Base-by-base conservation (phyloP, 352 stramenopile species). In the Phytophthora cactorum region DNA sequence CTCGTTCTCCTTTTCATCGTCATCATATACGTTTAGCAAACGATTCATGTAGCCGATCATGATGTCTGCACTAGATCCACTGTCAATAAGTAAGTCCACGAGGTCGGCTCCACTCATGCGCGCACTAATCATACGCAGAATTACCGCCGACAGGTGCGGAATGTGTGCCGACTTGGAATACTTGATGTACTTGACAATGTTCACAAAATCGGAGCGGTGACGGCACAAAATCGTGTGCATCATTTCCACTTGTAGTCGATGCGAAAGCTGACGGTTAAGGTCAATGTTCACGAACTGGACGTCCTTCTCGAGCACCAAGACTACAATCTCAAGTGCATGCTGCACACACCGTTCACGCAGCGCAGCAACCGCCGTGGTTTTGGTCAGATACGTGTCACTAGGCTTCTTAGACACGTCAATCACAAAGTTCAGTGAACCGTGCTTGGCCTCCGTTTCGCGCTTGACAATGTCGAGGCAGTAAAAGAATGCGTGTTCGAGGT, bases 161-260 rank as follows among this genome's bases (percentile, higher is more conserved):
- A 96, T 93, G 46, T 89, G 81, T 17, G 75, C 60, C 8, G 80
- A 84, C 72, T 93, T 92, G 14, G 81, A 88, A 70, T 92, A 96
- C 67, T 91, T 89, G 57, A 96, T 84, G 70, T 94, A 96, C 74
- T 91, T 84, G 52, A 89, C 70, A 59, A 96, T 86, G 51, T 80
- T 89, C 34, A 96, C 84, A 52, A 96, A 90, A 49, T 93, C 84
- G 11, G 77, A 58, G 4, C 84, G 84, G 39, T 91, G 79, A 27
- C 86, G 86, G 39, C 75, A 86, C 56, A 96, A 68, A 38, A 93
- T 90, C 28, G 69, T 89, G 68, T 93, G 82, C 45, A 96, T 78
- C 66, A 85, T 84, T 61, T 96, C 86, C 12, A 93, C 77, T 61
- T 92, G 86, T 15, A 90, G 60, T 28, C 81, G 78, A n/a, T 82